Conservation (phyloP, 2,329 filamentous ascomycete species). For the Fusarium sp. region DNA sequence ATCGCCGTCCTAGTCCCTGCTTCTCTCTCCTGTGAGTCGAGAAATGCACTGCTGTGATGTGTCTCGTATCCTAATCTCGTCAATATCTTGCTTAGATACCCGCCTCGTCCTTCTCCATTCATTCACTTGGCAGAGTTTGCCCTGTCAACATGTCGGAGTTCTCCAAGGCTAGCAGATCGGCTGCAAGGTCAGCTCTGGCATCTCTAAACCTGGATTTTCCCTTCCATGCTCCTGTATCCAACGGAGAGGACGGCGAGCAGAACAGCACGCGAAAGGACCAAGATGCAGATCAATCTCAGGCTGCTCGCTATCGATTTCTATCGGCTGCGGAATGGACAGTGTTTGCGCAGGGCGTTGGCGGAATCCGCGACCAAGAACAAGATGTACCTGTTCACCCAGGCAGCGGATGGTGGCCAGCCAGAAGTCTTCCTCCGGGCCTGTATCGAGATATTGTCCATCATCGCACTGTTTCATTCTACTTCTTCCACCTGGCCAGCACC, state of each 20-base stretch:
- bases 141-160: conserved; percentile 3
- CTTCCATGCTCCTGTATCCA: neutral
- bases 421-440: conserved; percentile 58
- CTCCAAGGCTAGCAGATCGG: neutral
- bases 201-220: neutral
- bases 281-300: neutral
- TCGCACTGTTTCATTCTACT: conserved; percentile 56
- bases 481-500: conserved; percentile 55
- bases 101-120: neutral
- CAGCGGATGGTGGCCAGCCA: conserved; percentile 56
- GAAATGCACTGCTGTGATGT: neutral
- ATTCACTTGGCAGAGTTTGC: neutral
- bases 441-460: conserved; percentile 59
- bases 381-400: conserved; percentile 54
- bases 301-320: conserved; percentile 51
- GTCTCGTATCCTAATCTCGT: neutral
- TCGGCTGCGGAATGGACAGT: conserved; percentile 56
- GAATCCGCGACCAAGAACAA: conserved; percentile 56
- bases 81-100: neutral
- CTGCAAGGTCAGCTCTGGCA: neutral
- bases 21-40: neutral
- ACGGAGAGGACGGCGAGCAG: neutral
- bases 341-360: conserved; percentile 59
- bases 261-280: neutral
- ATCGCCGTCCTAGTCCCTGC: neutral